These are phyloP conservation scores for Lanmaoa rubissima DNA, from an alignment of 768 basidiomycete species.

Conservation along the genomic window DNA sequence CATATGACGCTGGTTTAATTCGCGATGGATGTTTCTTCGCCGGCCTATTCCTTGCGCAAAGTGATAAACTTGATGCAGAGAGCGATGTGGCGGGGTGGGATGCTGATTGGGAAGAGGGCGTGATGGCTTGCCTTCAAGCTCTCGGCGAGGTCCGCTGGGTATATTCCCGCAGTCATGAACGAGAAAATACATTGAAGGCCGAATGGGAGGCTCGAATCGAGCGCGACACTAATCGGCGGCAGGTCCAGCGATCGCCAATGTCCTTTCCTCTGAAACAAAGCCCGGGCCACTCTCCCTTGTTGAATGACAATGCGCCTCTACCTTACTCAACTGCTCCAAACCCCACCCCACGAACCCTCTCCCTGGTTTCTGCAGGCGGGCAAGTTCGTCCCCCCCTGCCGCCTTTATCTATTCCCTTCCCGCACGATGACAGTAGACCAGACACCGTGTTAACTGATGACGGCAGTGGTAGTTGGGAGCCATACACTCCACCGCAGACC, in stretches of 20 bases:
- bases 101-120: constrained; percentile 32
- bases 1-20: constrained; percentile 82
- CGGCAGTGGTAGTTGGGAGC: constrained; percentile 52
- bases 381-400: constrained; percentile 49
- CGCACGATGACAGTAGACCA: constrained; percentile 52
- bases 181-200: constrained; percentile 56
- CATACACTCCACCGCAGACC: constrained; percentile 63
- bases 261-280: constrained; percentile 26
- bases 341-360: constrained; percentile 22
- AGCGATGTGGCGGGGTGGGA: constrained; percentile 25
- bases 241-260: constrained; percentile 21
- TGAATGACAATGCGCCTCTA: constrained; percentile 21
- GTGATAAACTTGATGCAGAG: constrained; percentile 36
- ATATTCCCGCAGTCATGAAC: constrained; percentile 71
- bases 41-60: constrained; percentile 68
- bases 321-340: constrained; percentile 8
- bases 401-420: constrained; percentile 39
- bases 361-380: constrained; percentile 33
- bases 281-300: constrained; percentile 29
- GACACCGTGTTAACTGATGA: constrained; percentile 51
- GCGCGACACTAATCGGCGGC: constrained; percentile 32
- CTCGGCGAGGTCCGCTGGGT: constrained; percentile 84
- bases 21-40: constrained; percentile 91
- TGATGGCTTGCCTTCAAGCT: constrained; percentile 62
- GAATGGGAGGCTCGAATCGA: constrained; percentile 42